Evolutionary conservation across 192 early-diverging fungal genomes (phyloP).

Genomic region (Umbelopsis sp.): DNA sequence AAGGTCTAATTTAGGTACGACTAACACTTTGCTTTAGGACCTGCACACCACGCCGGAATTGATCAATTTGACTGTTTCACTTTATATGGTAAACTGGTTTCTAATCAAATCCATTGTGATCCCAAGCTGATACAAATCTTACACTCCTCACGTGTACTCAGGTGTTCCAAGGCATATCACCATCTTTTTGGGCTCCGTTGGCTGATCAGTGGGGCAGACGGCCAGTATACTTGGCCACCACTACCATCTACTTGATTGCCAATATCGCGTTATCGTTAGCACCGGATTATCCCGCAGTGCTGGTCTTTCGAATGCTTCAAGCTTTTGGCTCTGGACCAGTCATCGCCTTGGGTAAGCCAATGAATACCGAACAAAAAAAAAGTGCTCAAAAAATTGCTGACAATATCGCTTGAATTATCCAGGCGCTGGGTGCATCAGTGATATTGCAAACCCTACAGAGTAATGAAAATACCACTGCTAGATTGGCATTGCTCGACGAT

Average conservation of each 20-base stretch:
- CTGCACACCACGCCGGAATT: constrained; percentile 33
- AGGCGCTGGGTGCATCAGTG: constrained; percentile 39
- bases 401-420: not conserved
- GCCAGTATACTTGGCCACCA: constrained; percentile 40
- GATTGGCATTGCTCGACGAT: not conserved
- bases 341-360: constrained; percentile 36
- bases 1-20: not conserved
- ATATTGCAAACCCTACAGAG: constrained; percentile 34
- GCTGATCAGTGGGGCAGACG: constrained; percentile 46
- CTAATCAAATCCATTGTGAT: not conserved
- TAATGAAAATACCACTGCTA: not conserved
- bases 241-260: constrained; percentile 32
- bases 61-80: constrained; percentile 35
- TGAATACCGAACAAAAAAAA: too few species aligned
- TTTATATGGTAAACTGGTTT: constrained; percentile 31
- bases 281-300: constrained; percentile 28
- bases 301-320: constrained; percentile 45
- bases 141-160: not conserved
- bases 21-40: constrained; percentile 23
- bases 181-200: constrained; percentile 46
- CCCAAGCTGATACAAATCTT: not conserved
- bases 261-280: constrained; percentile 39
- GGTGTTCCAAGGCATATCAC: constrained; percentile 43
- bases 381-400: too few species aligned
- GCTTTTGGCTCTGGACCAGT: constrained; percentile 46